Evolutionary conservation across 202 grass and related monocot genomes (phyloP).

Genomic region (Hordeum pubiflorum): DNA sequence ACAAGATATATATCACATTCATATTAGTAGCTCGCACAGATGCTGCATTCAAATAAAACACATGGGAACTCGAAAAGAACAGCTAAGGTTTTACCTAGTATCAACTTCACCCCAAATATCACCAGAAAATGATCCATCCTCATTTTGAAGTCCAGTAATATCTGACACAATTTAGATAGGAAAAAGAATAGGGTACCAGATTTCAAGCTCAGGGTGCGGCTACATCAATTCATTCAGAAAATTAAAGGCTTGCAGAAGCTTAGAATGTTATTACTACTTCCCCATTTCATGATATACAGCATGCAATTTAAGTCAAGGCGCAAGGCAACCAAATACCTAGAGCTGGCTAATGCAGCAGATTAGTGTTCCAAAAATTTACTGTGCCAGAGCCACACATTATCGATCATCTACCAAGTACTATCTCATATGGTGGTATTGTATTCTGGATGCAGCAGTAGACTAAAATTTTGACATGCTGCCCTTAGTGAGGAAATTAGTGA

Average conservation of each 20-base stretch:
- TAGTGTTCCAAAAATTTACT: neutral
- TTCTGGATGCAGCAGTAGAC: neutral
- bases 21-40: neutral
- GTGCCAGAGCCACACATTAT: neutral
- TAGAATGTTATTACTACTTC: neutral
- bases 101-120: slow-evolving; percentile 93
- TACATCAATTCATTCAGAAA: neutral
- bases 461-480: neutral
- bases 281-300: neutral
- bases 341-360: neutral
- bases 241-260: neutral
- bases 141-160: slow-evolving; percentile 66
- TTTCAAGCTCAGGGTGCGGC: neutral
- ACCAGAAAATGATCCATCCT: slow-evolving; percentile 90
- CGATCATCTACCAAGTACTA: neutral
- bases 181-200: slow-evolving; percentile 17
- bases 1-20: slow-evolving; percentile 14
- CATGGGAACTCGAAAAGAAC: neutral
- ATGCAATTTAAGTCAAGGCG: neutral
- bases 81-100: slow-evolving; percentile 41
- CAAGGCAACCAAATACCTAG: neutral
- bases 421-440: neutral
- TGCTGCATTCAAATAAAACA: neutral
- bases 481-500: neutral
- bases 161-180: slow-evolving; percentile 47